A percentile compares a stretch with the other conserved stretches of the same genome.
phyloP scores from a whole-genome alignment of 257 asterid genomes.

The Solanum appendiculatum region DNA sequence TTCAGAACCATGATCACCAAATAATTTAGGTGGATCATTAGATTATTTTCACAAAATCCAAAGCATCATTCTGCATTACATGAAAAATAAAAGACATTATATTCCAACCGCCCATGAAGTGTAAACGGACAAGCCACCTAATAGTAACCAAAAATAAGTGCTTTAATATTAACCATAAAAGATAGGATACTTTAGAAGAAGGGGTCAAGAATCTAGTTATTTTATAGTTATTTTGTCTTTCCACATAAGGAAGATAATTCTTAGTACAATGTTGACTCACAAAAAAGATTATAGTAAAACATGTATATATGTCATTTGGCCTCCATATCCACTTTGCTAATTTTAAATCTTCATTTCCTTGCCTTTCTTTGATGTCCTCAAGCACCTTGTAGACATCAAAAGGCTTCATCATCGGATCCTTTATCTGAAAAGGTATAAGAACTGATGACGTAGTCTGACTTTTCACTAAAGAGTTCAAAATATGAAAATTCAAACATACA shows the following conservation, averaged over 20 bases:
- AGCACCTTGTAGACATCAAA: not conserved
- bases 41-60: not conserved
- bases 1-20: not conserved
- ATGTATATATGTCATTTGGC: not conserved
- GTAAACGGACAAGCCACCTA: not conserved
- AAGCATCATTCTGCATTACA: not conserved
- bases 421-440: not conserved
- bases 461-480: no score
- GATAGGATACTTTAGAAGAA: not conserved
- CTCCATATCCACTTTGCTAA: slow-evolving; percentile 6
- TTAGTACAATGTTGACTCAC: slow-evolving; percentile 9
- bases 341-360: not conserved
- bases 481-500: no score
- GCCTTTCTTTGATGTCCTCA: not conserved
- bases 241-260: slow-evolving; percentile 1
- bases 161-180: not conserved
- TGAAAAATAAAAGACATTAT: not conserved
- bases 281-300: not conserved
- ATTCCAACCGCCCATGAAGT: not conserved
- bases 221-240: not conserved
- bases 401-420: not conserved
- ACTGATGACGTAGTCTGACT: no score
- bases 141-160: not conserved
- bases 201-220: not conserved
- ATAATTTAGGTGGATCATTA: not conserved